These are phyloP conservation scores for Globisporangium solare DNA, from an alignment of 352 stramenopile genomes.

Conservation along the genomic window DNA sequence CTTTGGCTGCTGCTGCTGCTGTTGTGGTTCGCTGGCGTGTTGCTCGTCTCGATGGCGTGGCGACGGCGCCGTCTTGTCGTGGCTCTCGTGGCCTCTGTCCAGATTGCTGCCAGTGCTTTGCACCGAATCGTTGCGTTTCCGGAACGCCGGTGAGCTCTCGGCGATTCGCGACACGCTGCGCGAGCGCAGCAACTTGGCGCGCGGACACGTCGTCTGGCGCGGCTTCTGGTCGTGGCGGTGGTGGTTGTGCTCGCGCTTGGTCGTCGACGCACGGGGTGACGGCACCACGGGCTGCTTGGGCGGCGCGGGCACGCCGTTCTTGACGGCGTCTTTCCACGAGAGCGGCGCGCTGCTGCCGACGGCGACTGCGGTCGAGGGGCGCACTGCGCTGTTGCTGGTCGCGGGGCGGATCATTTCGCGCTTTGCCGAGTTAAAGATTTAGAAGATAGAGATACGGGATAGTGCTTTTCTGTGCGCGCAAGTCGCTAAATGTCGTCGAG, in stretches of 20 bases:
- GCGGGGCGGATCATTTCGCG: constrained; percentile 6
- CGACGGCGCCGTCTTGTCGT: neutral
- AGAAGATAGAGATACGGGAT: too few relatives aligned
- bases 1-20: neutral
- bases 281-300: constrained; percentile 11
- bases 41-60: constrained; percentile 1
- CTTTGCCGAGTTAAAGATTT: too few relatives aligned
- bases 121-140: constrained; percentile 24
- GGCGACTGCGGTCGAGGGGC: neutral
- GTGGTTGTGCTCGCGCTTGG: constrained; percentile 8
- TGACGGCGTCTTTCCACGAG: constrained; percentile 38
- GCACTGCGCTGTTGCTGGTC: constrained; percentile 8
- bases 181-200: constrained; percentile 28
- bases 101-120: constrained; percentile 4
- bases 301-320: constrained; percentile 17
- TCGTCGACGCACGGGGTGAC: neutral
- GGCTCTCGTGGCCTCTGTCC: neutral
- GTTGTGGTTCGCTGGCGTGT: neutral
- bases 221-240: constrained; percentile 13
- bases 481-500: too few relatives aligned
- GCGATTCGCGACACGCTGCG: constrained; percentile 32
- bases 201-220: constrained; percentile 10
- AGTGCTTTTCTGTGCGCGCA: too few relatives aligned
- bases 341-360: constrained; percentile 9
- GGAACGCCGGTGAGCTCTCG: constrained; percentile 21